Conservation (phyloP, 345 rosid species). For the Eucalyptus sp. region DNA sequence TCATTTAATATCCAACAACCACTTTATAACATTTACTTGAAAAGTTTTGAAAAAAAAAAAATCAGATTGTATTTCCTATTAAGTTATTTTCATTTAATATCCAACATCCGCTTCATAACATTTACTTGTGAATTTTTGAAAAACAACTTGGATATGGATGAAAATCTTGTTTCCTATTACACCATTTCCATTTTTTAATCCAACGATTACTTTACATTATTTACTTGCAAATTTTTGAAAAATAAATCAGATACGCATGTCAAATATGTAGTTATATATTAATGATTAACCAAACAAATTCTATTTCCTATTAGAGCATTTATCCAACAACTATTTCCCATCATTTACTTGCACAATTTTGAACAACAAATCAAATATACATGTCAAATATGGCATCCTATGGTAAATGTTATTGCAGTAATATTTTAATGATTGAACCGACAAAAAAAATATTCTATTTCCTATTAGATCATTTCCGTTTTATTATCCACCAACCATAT, state of each 20-base stretch:
- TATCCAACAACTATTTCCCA: background rate
- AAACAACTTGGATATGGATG: background rate
- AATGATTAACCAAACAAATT: background rate
- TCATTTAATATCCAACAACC: too few relatives aligned
- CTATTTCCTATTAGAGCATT: background rate
- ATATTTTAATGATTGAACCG: background rate
- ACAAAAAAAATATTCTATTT: too few relatives aligned
- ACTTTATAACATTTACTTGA: too few relatives aligned
- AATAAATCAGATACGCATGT: background rate
- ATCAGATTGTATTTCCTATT: background rate
- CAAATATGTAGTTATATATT: background rate
- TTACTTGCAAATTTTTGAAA: background rate
- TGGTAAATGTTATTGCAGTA: background rate
- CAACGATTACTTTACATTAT: background rate
- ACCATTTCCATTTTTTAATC: background rate
- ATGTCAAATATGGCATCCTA: background rate
- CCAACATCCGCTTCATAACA: background rate
- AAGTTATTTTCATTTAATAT: background rate
- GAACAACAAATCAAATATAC: rapidly evolving
- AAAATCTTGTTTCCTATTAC: too few relatives aligned
- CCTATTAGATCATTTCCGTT: too few relatives aligned
- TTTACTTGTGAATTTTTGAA: too few relatives aligned
- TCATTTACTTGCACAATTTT: background rate
- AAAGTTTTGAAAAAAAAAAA: too few relatives aligned
- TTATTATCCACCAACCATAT: too few relatives aligned